Base-by-base conservation (phyloP, 176 grass and related monocot genomes). In the Avena atlantica region DNA sequence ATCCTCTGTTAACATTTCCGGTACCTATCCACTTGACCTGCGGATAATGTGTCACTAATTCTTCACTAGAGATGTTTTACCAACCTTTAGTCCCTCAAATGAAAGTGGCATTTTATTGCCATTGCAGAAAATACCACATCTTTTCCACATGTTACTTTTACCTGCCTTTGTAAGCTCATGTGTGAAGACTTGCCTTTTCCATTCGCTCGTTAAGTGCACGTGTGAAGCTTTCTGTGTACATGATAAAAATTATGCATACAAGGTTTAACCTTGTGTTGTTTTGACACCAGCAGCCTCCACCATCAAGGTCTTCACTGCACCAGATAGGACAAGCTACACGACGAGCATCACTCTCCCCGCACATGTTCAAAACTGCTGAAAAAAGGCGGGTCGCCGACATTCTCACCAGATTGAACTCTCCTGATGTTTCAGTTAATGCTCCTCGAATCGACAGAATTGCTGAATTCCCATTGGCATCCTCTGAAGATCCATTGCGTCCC, bases 381-480 rank as follows among this genome's bases (percentile, higher is more conserved):
- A 89, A 63, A 19, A 45, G 24, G 20, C 65, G 83, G 13, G 40
- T 61, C 16, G 17, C 62, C 1, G 47, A 83, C 84, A 86, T 94
- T 74, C 70, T 95, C 36, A 74, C 55, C 17, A 85, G 42, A 53
- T 17, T 94, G 70, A 91, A 91, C 77, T 98, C 96, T 58, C 96
- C 93, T 73, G 93, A 95, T 48, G 79, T 98, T 78, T 98, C 96
- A 79, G 96, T 98, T 9, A 98, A 98, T 13, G 67, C 92, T 20
- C 93, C 96, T 89, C 82, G 93, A 60, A 98, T 98, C 8, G 96
- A 98, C 86, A 89, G 88, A 76, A 76, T 76, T 19, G 93, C 93
- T 19, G 91, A 98, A 65, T 98, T 98, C 62, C 91, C 92, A 75
- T 76, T 98, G n/a, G 74, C 96, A 79, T 92, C 90, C 17, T 90